These are phyloP conservation scores for Paraurostyla sp. DNA, from an alignment of 73 alveolate genomes.

Conservation along the genomic window DNA sequence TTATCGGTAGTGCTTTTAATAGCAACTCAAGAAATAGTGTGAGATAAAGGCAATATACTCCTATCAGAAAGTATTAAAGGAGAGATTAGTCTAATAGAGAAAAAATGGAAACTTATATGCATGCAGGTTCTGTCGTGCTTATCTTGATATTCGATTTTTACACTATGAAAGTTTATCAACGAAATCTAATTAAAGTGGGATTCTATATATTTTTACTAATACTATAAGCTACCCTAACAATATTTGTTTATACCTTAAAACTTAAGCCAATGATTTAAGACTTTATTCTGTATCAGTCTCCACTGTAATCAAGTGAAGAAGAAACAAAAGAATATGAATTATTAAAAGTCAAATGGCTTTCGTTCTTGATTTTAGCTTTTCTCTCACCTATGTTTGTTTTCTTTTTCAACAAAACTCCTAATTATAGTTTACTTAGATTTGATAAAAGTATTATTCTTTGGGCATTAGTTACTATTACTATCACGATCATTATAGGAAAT, in stretches of 20 bases:
- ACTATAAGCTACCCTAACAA: too few relatives aligned
- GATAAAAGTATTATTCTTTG: background rate
- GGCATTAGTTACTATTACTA: background rate
- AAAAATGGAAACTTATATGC: too few relatives aligned
- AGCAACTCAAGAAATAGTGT: background rate
- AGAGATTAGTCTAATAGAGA: too few relatives aligned
- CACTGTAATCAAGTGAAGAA: background rate
- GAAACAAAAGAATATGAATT: slow-evolving; percentile 14
- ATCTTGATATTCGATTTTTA: too few relatives aligned
- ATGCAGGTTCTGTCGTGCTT: too few relatives aligned
- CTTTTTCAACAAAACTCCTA: slow-evolving; percentile 11
- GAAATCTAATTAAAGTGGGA: too few relatives aligned
- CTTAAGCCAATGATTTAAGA: background rate
- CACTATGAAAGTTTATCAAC: too few relatives aligned
- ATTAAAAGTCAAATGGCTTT: background rate
- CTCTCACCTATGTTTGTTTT: slow-evolving; percentile 16
- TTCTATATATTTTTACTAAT: too few relatives aligned
- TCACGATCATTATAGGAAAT: background rate
- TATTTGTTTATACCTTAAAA: too few relatives aligned
- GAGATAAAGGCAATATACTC: background rate
- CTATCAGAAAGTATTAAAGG: background rate
- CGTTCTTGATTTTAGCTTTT: background rate
- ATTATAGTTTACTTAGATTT: slow-evolving; percentile 12
- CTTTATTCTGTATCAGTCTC: background rate
- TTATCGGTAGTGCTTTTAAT: too few relatives aligned